phyloP scores from a whole-genome alignment of 176 grass and related monocot species.

The Oryza glaberrima region DNA sequence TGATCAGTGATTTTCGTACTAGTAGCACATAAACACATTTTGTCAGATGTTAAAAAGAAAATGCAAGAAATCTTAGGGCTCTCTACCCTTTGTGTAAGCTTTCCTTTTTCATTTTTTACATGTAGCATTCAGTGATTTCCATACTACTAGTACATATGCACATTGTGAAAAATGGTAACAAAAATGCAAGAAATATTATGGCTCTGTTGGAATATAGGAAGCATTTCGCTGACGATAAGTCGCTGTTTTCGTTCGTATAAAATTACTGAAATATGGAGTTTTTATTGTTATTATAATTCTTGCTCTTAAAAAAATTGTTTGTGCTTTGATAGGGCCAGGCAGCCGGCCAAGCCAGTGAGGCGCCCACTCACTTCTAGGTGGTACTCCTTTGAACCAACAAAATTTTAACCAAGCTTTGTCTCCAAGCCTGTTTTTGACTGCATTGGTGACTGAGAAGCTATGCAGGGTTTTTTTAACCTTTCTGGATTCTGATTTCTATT shows the following conservation, averaged over 20 bases:
- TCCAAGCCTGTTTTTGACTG: constrained; percentile 68
- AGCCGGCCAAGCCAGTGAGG: constrained; percentile 48
- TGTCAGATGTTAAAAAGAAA: not conserved
- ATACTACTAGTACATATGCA: not conserved
- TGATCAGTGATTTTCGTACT: not conserved
- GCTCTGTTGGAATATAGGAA: not conserved
- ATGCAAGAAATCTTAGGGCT: not conserved
- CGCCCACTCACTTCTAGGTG: constrained; percentile 57
- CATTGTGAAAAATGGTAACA: not conserved
- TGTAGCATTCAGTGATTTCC: not conserved
- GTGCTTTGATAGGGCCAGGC: constrained; percentile 29
- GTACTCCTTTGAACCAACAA: constrained; percentile 61
- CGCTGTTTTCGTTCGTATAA: not conserved
- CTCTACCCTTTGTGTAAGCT: not conserved
- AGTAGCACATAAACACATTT: not conserved
- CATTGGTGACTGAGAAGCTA: constrained; percentile 65
- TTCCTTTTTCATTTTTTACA: not conserved
- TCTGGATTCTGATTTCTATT: constrained; percentile 41
- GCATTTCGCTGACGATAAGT: not conserved
- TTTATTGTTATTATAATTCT: not conserved
- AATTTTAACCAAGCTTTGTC: constrained; percentile 61
- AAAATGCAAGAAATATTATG: not conserved
- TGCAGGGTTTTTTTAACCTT: constrained; percentile 42
- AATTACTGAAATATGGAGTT: not conserved
- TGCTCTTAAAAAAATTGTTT: not conserved